Percentiles rank a stretch among this genome's conserved stretches.
Conservation (phyloP, 163 green algal species). For the Chlorella variabilis region DNA sequence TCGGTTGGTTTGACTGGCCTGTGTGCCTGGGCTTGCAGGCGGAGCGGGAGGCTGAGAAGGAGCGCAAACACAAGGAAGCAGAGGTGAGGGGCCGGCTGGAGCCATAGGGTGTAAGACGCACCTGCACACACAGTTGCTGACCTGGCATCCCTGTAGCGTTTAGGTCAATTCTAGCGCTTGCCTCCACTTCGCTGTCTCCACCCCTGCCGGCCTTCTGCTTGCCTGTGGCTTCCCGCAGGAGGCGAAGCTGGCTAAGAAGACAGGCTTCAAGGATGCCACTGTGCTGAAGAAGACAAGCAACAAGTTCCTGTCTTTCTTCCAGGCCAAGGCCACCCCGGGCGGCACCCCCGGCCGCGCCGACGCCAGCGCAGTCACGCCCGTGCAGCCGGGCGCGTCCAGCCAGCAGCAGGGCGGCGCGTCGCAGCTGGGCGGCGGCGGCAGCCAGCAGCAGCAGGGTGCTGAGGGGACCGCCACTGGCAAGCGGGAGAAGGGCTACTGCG, state of each 20-base stretch:
- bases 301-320: slow-evolving; percentile 39
- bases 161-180: too few species aligned
- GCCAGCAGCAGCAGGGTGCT: neutral
- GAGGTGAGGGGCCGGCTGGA: too few species aligned
- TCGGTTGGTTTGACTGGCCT: too few species aligned
- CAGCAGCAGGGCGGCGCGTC: neutral
- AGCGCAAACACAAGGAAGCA: slow-evolving; percentile 10
- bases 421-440: neutral
- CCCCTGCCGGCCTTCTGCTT: too few species aligned
- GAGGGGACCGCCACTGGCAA: neutral
- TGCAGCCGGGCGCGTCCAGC: neutral
- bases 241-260: slow-evolving; percentile 37
- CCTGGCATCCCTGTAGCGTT: too few species aligned
- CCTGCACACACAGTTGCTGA: too few species aligned
- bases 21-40: slow-evolving; percentile 9
- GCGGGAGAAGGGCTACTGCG: neutral
- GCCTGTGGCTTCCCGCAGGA: slow-evolving; percentile 2
- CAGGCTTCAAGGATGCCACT: slow-evolving; percentile 37
- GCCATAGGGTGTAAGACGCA: too few species aligned
- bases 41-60: slow-evolving; percentile 38
- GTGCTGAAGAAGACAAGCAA: slow-evolving; percentile 33
- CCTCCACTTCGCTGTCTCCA: too few species aligned
- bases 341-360: neutral
- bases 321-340: neutral
- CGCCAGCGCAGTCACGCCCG: neutral